phyloP scores from a whole-genome alignment of 129 eudicot genomes.

The sunflower (Helianthus annuus) region DNA sequence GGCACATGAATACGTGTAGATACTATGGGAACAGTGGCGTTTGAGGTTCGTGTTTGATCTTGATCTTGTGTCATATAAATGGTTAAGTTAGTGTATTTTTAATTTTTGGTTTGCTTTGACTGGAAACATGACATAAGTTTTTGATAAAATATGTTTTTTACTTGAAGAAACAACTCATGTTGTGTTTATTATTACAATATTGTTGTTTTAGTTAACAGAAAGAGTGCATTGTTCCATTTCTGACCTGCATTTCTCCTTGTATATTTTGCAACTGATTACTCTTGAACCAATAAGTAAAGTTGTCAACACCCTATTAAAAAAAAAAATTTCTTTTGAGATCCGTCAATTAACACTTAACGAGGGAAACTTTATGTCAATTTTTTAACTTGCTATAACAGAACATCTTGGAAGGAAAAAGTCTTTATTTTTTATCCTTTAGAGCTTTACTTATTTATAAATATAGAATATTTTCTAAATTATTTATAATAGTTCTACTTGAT shows the following conservation, averaged over 20 bases:
- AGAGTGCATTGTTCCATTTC: slow-evolving; percentile 25
- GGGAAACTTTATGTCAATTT: no score
- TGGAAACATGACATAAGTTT: slow-evolving; percentile 38
- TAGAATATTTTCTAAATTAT: no score
- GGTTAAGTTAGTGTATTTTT: slow-evolving; percentile 29
- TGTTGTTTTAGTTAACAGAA: slow-evolving; percentile 11
- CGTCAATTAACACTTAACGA: no score
- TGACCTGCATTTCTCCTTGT: neutral
- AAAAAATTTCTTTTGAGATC: no score
- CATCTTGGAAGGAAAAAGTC: no score
- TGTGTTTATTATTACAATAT: slow-evolving; percentile 16
- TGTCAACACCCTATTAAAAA: no score
- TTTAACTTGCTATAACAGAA: no score
- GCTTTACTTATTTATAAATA: no score
- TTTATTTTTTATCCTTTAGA: no score
- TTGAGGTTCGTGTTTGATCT: slow-evolving; percentile 40
- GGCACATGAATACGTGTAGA: slow-evolving; percentile 20
- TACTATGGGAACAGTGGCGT: slow-evolving; percentile 23
- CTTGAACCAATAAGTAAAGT: neutral
- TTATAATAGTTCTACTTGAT: no score
- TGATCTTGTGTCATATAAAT: neutral
- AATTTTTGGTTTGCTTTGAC: slow-evolving; percentile 37
- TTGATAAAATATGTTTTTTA: slow-evolving; percentile 35
- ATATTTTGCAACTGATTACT: neutral
- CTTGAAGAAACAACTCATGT: slow-evolving; percentile 36